phyloP scores from a whole-genome alignment of 2,329 filamentous ascomycete species.

The Simplicillium sp. region DNA sequence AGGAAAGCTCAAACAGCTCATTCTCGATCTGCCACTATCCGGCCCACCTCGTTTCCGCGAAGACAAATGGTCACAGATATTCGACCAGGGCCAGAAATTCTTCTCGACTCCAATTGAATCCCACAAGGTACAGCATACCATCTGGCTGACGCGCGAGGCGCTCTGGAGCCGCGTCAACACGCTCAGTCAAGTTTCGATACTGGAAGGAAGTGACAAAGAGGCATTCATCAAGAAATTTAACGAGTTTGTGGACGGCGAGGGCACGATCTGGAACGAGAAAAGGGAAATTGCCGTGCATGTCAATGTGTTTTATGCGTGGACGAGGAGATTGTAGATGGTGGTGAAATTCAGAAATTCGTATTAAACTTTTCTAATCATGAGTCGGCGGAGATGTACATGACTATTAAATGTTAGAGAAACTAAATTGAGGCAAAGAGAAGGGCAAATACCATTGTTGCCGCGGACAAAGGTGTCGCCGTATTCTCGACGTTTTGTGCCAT shows the following conservation, averaged over 20 bases:
- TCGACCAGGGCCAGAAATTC: conserved; percentile 38
- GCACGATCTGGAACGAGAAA: conserved; percentile 48
- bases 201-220: conserved; percentile 39
- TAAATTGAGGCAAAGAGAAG: not conserved
- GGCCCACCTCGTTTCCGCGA: conserved; percentile 57
- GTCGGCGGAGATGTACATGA: conserved; percentile 64
- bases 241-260: conserved; percentile 39
- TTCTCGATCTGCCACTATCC: conserved; percentile 42
- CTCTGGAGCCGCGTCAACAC: conserved; percentile 58
- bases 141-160: conserved; percentile 46
- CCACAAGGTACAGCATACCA: conserved; percentile 44
- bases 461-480: conserved; percentile 94
- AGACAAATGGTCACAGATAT: conserved; percentile 52
- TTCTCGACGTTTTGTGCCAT: conserved; percentile 69
- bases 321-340: conserved; percentile 29
- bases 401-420: conserved; percentile 23
- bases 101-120: conserved; percentile 56
- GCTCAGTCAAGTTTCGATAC: conserved; percentile 56
- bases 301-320: conserved; percentile 55
- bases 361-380: conserved; percentile 14
- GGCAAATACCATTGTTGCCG: conserved; percentile 76
- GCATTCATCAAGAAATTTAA: conserved; percentile 41
- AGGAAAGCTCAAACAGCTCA: conserved; percentile 47
- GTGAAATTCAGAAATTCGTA: no score
- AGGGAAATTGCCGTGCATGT: conserved; percentile 58